Evolutionary conservation across 306 rosid species (phyloP), one percentile per base, ranked within the genome.

Genomic region (Corylus americana): DNA sequence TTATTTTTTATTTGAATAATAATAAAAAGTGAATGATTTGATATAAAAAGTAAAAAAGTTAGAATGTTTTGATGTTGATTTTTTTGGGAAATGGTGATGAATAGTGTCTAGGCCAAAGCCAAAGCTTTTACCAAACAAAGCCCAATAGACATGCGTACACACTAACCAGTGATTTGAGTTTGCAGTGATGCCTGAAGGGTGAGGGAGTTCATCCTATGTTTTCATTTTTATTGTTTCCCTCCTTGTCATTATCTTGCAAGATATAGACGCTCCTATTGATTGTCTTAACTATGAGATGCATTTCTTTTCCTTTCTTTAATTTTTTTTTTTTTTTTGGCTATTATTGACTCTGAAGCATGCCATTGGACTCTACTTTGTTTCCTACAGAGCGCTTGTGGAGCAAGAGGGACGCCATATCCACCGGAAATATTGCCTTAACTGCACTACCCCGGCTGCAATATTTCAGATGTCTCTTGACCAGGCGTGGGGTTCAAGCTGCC

Each of bases 341-440:
- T 39, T 67, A 18, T 37, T 68, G 73, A 20, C 49, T 71, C 39
- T 22, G 53, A 69, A 82, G 54, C 27, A 79, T 76, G 70, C 48
- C 54, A 77, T 54, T 51, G 73, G 86, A 78, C 63, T 54, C 29
- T 55, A 72, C 22, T 18, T 68, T 83, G 35, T 77, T 44, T 79
- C 31, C 47, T 58, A 12, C 82, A 93, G 99, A 93, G 84, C 97
- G 97, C 55, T 73, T 95, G 84, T 95, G 99, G 98, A 91, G 98
- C 82, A 81, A n/a, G 37, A 88, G 79, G 80, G 88, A 81, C 61
- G 76, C 83, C n/a, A 67, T 80, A 17, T 80, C 91, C 35, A 4
- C 49, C 2, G 69, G 75, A 83, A 90, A 85, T 79, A 48, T 73
- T 31, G 86, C 81, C 51, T 2, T 12, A 47, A 88, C 90, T 4